These are phyloP conservation scores for Fraxinus excelsior DNA, from an alignment of 257 asterid genomes.

Conservation along the genomic window DNA sequence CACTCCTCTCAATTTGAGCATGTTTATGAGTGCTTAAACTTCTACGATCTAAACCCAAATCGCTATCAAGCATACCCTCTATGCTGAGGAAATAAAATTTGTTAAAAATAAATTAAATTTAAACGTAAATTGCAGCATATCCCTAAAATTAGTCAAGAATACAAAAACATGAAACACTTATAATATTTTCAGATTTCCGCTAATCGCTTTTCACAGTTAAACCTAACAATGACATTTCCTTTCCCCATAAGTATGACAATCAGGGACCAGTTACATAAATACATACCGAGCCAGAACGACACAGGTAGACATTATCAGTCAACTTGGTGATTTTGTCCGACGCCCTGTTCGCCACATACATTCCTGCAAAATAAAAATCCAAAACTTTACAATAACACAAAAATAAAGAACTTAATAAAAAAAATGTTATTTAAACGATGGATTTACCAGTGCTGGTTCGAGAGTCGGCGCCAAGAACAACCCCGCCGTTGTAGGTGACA, in stretches of 20 bases:
- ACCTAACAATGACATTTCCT: background rate
- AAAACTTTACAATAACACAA: background rate
- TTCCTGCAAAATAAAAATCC: conserved; percentile 37
- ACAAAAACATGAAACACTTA: background rate
- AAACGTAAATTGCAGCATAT: background rate
- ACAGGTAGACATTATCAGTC: conserved; percentile 4
- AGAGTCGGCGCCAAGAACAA: conserved; percentile 89
- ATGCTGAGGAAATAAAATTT: background rate
- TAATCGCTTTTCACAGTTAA: background rate
- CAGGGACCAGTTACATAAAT: background rate
- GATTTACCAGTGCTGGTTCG: conserved; percentile 87
- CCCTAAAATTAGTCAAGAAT: background rate
- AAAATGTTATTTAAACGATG: background rate
- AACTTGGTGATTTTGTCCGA: conserved; percentile 2
- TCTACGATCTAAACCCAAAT: no score
- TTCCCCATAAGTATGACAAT: background rate
- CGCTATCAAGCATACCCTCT: background rate
- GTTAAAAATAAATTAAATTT: no score
- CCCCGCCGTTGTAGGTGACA: conserved; percentile 89
- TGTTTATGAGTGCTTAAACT: background rate
- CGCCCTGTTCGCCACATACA: conserved; percentile 10
- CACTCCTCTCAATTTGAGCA: background rate
- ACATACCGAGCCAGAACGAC: conserved; percentile 3
- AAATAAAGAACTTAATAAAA: background rate
- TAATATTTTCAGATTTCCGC: background rate